Evolutionary conservation across 768 basidiomycete species (phyloP).

Genomic region (Suillus subalutaceus): DNA sequence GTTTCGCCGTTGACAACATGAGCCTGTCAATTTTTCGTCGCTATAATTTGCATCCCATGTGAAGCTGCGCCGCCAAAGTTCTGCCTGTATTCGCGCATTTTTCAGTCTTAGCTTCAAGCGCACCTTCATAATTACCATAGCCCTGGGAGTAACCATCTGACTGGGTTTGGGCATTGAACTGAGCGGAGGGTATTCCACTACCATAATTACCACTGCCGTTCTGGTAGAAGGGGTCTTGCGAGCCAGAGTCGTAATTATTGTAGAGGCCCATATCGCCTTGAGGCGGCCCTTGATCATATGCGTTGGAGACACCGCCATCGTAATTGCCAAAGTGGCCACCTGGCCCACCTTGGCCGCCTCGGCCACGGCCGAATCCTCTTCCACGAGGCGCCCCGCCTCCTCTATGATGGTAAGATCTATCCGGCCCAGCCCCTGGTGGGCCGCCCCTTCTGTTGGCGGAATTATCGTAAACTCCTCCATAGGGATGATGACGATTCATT

Average conservation of each 20-base stretch:
- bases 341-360: constrained; percentile 37
- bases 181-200: constrained; percentile 50
- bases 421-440: constrained; percentile 68
- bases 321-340: constrained; percentile 52
- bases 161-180: constrained; percentile 50
- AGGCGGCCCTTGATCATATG: constrained; percentile 67
- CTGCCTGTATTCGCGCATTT: constrained; percentile 47
- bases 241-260: constrained; percentile 65
- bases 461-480: constrained; percentile 63
- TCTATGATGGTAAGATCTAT: constrained; percentile 69
- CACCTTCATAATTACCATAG: constrained; percentile 79
- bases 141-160: constrained; percentile 58
- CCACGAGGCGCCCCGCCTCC: constrained; percentile 51
- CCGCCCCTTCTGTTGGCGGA: constrained; percentile 64
- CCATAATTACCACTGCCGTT: constrained; percentile 64
- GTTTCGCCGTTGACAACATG: constrained; percentile 26
- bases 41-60: constrained; percentile 48
- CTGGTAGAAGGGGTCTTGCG: constrained; percentile 70
- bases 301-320: constrained; percentile 52
- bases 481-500: constrained; percentile 94
- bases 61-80: constrained; percentile 35
- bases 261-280: constrained; percentile 67
- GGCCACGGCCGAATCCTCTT: constrained; percentile 55
- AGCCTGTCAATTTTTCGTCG: constrained; percentile 50
- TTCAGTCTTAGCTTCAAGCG: constrained; percentile 77